A percentile compares a stretch with the other conserved stretches of the same genome.
phyloP scores from a whole-genome alignment of 225 moss, liverwort and hornwort species.

The Bryum argenteum region DNA sequence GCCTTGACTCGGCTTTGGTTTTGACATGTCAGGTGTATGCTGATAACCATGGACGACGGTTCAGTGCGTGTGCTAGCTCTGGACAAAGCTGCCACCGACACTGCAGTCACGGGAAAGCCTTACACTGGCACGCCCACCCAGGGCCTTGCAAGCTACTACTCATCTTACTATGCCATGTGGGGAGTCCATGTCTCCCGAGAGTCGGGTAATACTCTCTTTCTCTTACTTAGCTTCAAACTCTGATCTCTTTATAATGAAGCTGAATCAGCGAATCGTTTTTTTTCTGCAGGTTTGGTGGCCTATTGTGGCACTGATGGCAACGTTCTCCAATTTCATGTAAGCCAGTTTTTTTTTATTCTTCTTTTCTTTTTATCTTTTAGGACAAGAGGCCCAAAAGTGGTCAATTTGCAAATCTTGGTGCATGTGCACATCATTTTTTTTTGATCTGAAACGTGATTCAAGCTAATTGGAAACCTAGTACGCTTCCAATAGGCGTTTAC shows the following conservation, averaged over 20 bases:
- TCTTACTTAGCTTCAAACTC: background rate
- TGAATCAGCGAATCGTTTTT: background rate
- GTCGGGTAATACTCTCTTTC: slow-evolving; percentile 44
- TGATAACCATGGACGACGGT: slow-evolving; percentile 97
- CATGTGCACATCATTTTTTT: too few species aligned
- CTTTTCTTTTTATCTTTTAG: background rate
- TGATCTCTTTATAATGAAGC: background rate
- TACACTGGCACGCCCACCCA: slow-evolving; percentile 76
- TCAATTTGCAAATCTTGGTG: too few species aligned
- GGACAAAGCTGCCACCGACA: slow-evolving; percentile 72
- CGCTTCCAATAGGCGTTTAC: too few species aligned
- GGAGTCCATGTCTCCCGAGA: slow-evolving; percentile 73
- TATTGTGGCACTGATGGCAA: slow-evolving; percentile 83
- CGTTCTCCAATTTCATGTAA: slow-evolving; percentile 92
- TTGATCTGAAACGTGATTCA: too few species aligned
- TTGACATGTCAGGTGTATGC: slow-evolving; percentile 64
- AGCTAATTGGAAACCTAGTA: too few species aligned
- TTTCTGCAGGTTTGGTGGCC: slow-evolving; percentile 75
- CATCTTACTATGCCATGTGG: slow-evolving; percentile 86
- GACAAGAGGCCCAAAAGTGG: too few species aligned
- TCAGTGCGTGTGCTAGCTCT: slow-evolving; percentile 82
- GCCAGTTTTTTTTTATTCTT: slow-evolving; percentile 8
- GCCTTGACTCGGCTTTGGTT: slow-evolving; percentile 33
- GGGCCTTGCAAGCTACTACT: slow-evolving; percentile 86
- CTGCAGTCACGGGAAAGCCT: slow-evolving; percentile 74